These are phyloP conservation scores for Adansonia digitata DNA, from an alignment of 345 rosid genomes.

Conservation along the genomic window DNA sequence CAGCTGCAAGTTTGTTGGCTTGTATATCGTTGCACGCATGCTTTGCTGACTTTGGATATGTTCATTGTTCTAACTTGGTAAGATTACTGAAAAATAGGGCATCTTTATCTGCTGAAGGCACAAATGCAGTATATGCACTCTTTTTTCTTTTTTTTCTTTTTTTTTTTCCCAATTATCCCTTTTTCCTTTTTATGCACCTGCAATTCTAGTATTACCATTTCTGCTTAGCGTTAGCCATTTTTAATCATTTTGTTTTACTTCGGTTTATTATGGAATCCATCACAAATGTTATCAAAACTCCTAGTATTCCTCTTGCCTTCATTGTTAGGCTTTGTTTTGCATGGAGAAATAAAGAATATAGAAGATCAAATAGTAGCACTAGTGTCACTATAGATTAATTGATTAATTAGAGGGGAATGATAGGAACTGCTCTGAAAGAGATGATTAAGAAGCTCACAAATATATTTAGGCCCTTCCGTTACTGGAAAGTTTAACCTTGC, in stretches of 20 bases:
- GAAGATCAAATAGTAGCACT: neutral
- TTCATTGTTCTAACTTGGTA: neutral
- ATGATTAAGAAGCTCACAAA: neutral
- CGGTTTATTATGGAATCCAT: neutral
- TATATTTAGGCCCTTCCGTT: neutral
- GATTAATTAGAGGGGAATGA: neutral
- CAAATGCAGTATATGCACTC: neutral
- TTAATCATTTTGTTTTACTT: neutral
- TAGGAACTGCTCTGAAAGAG: neutral
- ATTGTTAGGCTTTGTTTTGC: neutral
- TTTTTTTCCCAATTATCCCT: neutral
- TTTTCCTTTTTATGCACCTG: neutral
- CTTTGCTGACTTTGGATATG: neutral
- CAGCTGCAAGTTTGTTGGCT: slow-evolving; percentile 11
- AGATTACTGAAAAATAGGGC: neutral
- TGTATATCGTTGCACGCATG: neutral
- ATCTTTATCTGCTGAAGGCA: neutral
- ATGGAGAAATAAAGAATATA: neutral
- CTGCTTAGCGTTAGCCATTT: neutral
- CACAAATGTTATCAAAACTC: neutral
- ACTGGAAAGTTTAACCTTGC: neutral
- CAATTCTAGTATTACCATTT: neutral
- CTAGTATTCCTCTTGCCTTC: neutral
- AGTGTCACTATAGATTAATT: no score
- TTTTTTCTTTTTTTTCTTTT: no score